Percentiles rank a stretch among this genome's conserved stretches.
Conservation (phyloP, 176 grass and related monocot genomes). For the Saccharum spontaneum region DNA sequence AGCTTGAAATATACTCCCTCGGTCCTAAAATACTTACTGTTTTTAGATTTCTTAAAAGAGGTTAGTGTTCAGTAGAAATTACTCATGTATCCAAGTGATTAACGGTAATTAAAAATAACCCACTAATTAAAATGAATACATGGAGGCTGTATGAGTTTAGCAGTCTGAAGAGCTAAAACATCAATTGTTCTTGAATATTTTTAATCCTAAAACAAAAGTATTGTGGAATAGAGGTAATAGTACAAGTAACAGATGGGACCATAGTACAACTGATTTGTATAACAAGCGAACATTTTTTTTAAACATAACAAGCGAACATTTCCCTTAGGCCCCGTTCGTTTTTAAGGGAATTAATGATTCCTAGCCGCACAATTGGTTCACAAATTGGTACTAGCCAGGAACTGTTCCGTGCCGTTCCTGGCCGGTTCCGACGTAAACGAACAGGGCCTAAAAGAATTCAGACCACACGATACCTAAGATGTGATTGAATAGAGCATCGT, state of each 20-base stretch:
- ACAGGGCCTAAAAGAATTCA: not conserved
- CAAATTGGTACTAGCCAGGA: too few species aligned
- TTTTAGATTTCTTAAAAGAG: too few species aligned
- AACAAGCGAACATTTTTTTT: not conserved
- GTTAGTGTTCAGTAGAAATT: too few species aligned
- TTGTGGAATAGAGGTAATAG: not conserved
- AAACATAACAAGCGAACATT: not conserved
- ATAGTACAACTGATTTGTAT: not conserved
- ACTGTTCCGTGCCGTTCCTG: too few species aligned
- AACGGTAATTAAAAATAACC: too few species aligned
- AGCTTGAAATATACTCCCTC: not conserved
- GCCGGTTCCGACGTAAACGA: too few species aligned
- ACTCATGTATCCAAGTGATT: too few species aligned
- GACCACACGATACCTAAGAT: not conserved
- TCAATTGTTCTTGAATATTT: not conserved
- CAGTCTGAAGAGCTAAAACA: not conserved
- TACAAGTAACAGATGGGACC: not conserved
- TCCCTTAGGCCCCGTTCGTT: too few species aligned
- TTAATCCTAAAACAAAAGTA: not conserved
- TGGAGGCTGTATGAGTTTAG: too few species aligned
- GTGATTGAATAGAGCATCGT: not conserved
- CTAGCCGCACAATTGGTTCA: too few species aligned
- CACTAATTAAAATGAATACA: too few species aligned
- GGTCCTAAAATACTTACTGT: not conserved
- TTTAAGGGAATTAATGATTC: too few species aligned